A percentile compares a stretch with the other conserved stretches of the same genome.
These are phyloP conservation scores for Zancudomyces culisetae DNA, from an alignment of 371 early-diverging fungal species.

Conservation along the genomic window DNA sequence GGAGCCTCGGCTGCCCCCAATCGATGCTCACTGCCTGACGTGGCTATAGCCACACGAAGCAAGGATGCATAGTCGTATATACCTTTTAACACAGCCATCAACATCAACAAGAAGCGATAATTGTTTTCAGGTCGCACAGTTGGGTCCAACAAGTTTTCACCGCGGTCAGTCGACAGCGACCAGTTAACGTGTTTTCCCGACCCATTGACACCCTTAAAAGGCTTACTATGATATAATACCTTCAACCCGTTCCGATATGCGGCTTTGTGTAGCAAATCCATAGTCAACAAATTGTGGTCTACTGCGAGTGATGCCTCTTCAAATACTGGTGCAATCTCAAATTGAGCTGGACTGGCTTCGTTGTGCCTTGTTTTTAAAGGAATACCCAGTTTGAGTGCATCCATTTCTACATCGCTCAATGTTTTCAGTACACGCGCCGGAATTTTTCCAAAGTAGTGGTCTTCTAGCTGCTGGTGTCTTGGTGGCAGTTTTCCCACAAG, in stretches of 20 bases:
- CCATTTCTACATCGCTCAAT: conserved; percentile 83
- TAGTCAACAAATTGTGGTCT: conserved; percentile 96
- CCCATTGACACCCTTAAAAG: conserved; percentile 95
- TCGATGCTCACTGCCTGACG: conserved; percentile 90
- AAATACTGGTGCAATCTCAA: conserved; percentile 93
- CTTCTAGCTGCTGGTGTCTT: conserved; percentile 94
- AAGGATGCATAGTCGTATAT: conserved; percentile 77
- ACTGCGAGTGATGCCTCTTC: conserved; percentile 89
- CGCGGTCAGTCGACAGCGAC: conserved; percentile 84
- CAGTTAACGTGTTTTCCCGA: conserved; percentile 98
- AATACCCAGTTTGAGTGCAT: conserved; percentile 81
- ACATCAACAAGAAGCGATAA: conserved; percentile 85
- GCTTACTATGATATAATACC: conserved; percentile 96
- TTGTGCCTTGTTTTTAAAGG: conserved; percentile 98
- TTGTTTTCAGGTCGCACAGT: conserved; percentile 82
- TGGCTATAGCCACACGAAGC: conserved; percentile 76
- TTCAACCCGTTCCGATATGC: conserved; percentile 92
- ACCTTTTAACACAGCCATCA: conserved; percentile 75
- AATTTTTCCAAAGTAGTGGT: conserved; percentile 96
- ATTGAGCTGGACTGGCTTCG: conserved; percentile 97
- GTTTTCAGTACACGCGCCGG: conserved; percentile 80
- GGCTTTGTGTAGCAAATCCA: conserved; percentile 91
- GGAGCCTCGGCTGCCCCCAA: conserved; percentile 97
- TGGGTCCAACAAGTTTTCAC: conserved; percentile 91
- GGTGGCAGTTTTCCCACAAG: conserved; percentile 84